phyloP scores from a whole-genome alignment of 805 yeast genomes.

The Torulaspora delbrueckii region DNA sequence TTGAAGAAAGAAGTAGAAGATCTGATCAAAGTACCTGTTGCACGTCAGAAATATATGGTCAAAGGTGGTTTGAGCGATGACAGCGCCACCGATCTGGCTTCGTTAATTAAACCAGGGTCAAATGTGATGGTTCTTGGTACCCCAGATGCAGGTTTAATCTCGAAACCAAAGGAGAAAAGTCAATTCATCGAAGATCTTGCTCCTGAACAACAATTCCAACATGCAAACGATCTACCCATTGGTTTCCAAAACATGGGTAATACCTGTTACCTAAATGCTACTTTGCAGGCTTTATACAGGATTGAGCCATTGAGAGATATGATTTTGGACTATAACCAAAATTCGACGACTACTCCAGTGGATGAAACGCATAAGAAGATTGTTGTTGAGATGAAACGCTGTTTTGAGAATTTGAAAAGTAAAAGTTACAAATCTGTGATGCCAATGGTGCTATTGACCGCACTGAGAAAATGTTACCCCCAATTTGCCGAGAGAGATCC shows the following conservation, averaged over 20 bases:
- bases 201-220: conserved; percentile 33
- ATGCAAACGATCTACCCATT: conserved; percentile 59
- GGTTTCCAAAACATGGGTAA: conserved; percentile 94
- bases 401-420: conserved; percentile 40
- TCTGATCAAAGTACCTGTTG: conserved; percentile 76
- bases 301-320: conserved; percentile 65
- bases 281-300: conserved; percentile 81
- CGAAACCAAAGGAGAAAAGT: conserved; percentile 49
- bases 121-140: conserved; percentile 88
- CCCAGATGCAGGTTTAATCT: conserved; percentile 58
- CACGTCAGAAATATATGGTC: conserved; percentile 83
- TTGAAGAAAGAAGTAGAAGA: conserved; percentile 65
- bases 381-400: conserved; percentile 46
- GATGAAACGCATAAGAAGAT: conserved; percentile 37
- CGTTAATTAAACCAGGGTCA: conserved; percentile 60
- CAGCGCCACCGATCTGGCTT: conserved; percentile 36
- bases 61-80: conserved; percentile 84
- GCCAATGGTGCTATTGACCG: conserved; percentile 63
- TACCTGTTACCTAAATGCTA: conserved; percentile 89
- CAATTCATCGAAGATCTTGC: conserved; percentile 69
- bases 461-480: conserved; percentile 66
- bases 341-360: conserved; percentile 20
- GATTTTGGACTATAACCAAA: conserved; percentile 49
- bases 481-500: conserved; percentile 81
- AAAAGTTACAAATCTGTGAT: conserved; percentile 46